Conservation (phyloP, 495 filamentous ascomycete species). For the Penicillium longicatenatum region DNA sequence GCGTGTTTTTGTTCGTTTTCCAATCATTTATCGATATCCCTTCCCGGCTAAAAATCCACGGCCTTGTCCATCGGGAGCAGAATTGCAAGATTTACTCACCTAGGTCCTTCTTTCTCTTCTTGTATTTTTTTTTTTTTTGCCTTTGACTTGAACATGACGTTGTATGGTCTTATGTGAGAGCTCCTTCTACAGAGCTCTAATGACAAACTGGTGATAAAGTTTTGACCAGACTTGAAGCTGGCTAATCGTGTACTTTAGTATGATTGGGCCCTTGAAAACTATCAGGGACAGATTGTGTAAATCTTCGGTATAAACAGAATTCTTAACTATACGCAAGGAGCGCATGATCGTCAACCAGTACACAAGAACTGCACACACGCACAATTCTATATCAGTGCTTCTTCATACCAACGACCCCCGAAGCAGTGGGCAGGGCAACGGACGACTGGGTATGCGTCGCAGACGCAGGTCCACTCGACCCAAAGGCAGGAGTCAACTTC, state of each 20-base stretch:
- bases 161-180: not conserved
- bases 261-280: not conserved
- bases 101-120: not conserved
- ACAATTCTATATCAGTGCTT: not conserved
- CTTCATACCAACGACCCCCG: not conserved
- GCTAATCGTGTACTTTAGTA: not conserved
- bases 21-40: not conserved
- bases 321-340: no score
- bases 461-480: slow-evolving; percentile 46
- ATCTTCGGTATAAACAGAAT: no score
- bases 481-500: slow-evolving; percentile 45
- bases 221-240: not conserved
- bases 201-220: not conserved
- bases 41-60: not conserved
- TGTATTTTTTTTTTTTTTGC: not conserved
- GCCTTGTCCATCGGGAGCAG: not conserved
- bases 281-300: not conserved
- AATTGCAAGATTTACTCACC: not conserved
- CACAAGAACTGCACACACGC: not conserved
- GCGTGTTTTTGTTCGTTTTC: slow-evolving; percentile 10
- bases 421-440: slow-evolving; percentile 43
- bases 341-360: no score
- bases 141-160: not conserved
- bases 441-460: slow-evolving; percentile 61
- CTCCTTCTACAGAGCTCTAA: not conserved